phyloP scores from a whole-genome alignment of 202 grass and related monocot genomes.

The Carex sylvatica region DNA sequence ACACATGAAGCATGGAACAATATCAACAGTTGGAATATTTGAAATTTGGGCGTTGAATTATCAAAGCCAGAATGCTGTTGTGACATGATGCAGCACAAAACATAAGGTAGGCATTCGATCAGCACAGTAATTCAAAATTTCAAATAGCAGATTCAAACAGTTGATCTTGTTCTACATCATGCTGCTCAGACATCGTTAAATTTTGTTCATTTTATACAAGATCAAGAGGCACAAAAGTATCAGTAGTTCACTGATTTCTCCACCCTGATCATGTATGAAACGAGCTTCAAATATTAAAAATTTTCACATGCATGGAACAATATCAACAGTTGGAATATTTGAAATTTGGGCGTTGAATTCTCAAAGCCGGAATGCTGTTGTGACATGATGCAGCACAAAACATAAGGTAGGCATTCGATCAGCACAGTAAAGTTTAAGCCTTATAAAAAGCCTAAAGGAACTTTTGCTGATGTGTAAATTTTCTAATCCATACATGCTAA shows the following conservation, averaged over 20 bases:
- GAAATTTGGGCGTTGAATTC: not conserved
- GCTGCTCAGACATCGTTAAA: not conserved
- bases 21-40: not conserved
- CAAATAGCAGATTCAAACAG: not conserved
- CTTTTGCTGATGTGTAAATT: not conserved
- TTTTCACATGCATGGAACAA: conserved; percentile 1
- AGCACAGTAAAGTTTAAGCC: conserved; percentile 4
- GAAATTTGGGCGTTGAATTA: not conserved
- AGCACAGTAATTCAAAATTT: conserved; percentile 24
- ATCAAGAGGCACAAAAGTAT: conserved; percentile 24
- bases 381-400: not conserved
- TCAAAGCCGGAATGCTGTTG: not conserved
- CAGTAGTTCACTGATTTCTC: not conserved
- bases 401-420: not conserved
- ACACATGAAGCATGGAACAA: not conserved
- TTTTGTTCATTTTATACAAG: conserved; percentile 1
- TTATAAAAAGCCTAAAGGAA: not conserved
- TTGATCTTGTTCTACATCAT: conserved; percentile 23
- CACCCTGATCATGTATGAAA: not conserved
- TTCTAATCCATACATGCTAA: not conserved
- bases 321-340: not conserved
- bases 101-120: not conserved
- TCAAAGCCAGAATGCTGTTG: not conserved
- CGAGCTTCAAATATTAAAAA: not conserved
- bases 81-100: not conserved